These are phyloP conservation scores for Rhododendron vialii DNA, from an alignment of 148 eudicot species.

Conservation along the genomic window DNA sequence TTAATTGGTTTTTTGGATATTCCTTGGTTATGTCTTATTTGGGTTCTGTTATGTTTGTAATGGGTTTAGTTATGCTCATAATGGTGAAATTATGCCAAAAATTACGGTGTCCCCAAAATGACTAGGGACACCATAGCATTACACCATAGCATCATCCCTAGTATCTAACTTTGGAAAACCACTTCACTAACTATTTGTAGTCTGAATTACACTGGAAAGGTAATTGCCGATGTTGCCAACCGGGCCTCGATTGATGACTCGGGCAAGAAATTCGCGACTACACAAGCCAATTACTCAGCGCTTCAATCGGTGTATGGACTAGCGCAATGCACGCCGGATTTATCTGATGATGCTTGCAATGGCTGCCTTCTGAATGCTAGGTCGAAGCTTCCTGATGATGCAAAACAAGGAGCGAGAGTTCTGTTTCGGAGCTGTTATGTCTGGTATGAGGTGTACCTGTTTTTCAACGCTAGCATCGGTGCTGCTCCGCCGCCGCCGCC, in stretches of 20 bases:
- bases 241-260: conserved; percentile 9
- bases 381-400: conserved; percentile 5
- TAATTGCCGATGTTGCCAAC: background rate
- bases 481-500: background rate
- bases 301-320: conserved; percentile 12
- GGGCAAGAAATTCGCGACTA: conserved; percentile 23
- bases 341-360: conserved; percentile 15
- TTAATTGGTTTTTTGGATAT: no score
- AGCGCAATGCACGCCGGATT: conserved; percentile 41
- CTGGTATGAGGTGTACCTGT: conserved; percentile 24
- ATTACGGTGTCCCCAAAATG: no score
- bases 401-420: conserved; percentile 11
- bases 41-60: no score
- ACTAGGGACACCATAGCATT: no score
- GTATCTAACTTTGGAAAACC: background rate
- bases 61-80: no score
- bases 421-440: conserved; percentile 23
- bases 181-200: background rate
- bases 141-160: no score
- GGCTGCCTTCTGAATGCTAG: conserved; percentile 13
- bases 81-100: no score
- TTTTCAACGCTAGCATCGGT: conserved; percentile 11
- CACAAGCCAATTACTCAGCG: background rate
- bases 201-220: background rate
- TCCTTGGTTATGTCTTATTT: no score